Evolutionary conservation across 2,329 filamentous ascomycete genomes (phyloP).

Genomic region (Eurotiales sp.): DNA sequence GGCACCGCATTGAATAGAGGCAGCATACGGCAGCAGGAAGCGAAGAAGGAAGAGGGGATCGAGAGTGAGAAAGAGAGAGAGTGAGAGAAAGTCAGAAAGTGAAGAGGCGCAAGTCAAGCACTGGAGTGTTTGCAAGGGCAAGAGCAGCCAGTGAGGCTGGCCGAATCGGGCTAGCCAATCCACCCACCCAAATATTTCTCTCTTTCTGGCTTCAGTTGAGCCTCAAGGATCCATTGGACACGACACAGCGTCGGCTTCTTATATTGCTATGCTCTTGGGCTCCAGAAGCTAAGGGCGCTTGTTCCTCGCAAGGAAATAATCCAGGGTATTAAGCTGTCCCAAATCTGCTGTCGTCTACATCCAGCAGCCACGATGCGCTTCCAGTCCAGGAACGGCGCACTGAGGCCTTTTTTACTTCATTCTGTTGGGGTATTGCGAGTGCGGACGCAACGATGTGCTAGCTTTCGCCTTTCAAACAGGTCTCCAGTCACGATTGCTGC

Average conservation of each 20-base stretch:
- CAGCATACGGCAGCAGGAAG: no score
- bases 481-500: background rate
- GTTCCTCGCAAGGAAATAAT: background rate
- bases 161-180: no score
- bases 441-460: background rate
- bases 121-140: no score
- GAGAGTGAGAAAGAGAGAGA: no score
- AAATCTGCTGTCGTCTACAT: background rate
- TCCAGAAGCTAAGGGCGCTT: background rate
- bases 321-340: background rate
- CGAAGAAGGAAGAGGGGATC: no score
- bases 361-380: conserved; percentile 1
- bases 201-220: no score
- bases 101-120: no score
- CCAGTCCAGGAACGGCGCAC: background rate
- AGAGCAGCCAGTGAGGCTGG: no score
- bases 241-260: background rate
- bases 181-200: no score
- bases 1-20: no score
- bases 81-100: no score
- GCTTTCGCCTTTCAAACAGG: background rate
- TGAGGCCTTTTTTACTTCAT: conserved; percentile 1
- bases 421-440: background rate
- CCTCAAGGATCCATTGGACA: no score
- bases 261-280: background rate